Evolutionary conservation across 2,329 filamentous ascomycete species (phyloP).

Genomic region (Aspergillus calidoustus): DNA sequence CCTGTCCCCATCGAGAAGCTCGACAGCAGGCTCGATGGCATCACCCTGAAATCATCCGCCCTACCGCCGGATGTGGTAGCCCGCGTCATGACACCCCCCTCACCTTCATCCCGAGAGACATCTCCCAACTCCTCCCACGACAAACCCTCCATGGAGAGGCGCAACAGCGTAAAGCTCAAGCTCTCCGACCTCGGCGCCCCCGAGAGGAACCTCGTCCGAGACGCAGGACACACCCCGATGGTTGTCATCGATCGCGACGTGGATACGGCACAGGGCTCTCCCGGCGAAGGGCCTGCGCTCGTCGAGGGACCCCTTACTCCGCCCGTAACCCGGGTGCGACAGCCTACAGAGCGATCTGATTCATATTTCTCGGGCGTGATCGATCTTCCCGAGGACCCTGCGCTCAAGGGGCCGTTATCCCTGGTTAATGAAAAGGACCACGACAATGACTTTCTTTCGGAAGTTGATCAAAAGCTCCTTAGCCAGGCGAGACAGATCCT

Average conservation of each 20-base stretch:
- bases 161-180: slow-evolving; percentile 39
- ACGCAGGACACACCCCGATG: slow-evolving; percentile 53
- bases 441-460: slow-evolving; percentile 46
- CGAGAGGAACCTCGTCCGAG: slow-evolving; percentile 44
- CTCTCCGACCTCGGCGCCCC: slow-evolving; percentile 44
- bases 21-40: slow-evolving; percentile 52
- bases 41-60: slow-evolving; percentile 52
- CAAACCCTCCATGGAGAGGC: slow-evolving; percentile 33
- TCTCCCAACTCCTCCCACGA: slow-evolving; percentile 30
- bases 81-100: slow-evolving; percentile 48
- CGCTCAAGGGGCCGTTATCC: slow-evolving; percentile 49
- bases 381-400: slow-evolving; percentile 47
- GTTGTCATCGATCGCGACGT: slow-evolving; percentile 43
- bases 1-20: slow-evolving; percentile 53
- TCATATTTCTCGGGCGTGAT: slow-evolving; percentile 46
- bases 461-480: slow-evolving; percentile 50
- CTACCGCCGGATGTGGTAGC: slow-evolving; percentile 49
- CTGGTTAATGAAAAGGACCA: slow-evolving; percentile 47
- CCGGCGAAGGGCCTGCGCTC: slow-evolving; percentile 25
- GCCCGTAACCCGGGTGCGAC: slow-evolving; percentile 32
- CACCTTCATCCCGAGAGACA: slow-evolving; percentile 35
- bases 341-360: slow-evolving; percentile 44
- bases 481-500: slow-evolving; percentile 44
- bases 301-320: slow-evolving; percentile 39
- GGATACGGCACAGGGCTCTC: slow-evolving; percentile 35